Evolutionary conservation across 371 early-diverging fungal genomes (phyloP), one percentile per base, ranked within the genome.

Genomic region (Nematocida displodere): DNA sequence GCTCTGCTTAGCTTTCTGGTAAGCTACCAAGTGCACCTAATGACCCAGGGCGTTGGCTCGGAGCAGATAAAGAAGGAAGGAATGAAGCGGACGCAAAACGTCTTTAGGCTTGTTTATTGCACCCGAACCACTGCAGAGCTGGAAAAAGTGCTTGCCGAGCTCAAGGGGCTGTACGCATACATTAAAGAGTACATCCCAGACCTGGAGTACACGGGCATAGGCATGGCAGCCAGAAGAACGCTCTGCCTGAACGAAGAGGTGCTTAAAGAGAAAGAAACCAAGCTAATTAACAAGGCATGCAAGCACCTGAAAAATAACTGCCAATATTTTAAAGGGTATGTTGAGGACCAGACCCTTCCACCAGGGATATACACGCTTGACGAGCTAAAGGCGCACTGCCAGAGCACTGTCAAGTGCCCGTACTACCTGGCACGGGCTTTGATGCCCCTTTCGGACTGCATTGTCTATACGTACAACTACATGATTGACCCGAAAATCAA

Each of bases 401-500:
- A 84, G 62, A 78, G 86, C 2, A 88, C 89, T 66, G 85, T 82
- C 13, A 88, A 89, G 63, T 97, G 98, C 81, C 97, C 97, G 1
- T 99, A 97, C 80, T 97, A 90, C 77, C 85, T 95, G 58, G 88
- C 93, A 31, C 86, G 97, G 71, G 86, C 90, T 47, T 85, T 91
- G 78, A 87, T 92, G 82, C 82, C 89, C 1, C 86, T 88, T 77
- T 91, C 95, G 44, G 92, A 99, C 80, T 95, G 94, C n/a, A 86
- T 97, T 71, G 92, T 99, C 34, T 97, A 92, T 85, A 91, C 92
- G 53, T 99, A 95, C 82, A 96, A 97, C 82, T 97, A 97, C 82
- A 87, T 99, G 85, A 85, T 99, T 59, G 99, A 99, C 84, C 98
- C 98, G 20, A 92, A 93, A 84, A 94, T 97, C 4, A 95, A 94